These are phyloP conservation scores for Botrytis medusae DNA, from an alignment of 2,329 filamentous ascomycete genomes.

Conservation along the genomic window DNA sequence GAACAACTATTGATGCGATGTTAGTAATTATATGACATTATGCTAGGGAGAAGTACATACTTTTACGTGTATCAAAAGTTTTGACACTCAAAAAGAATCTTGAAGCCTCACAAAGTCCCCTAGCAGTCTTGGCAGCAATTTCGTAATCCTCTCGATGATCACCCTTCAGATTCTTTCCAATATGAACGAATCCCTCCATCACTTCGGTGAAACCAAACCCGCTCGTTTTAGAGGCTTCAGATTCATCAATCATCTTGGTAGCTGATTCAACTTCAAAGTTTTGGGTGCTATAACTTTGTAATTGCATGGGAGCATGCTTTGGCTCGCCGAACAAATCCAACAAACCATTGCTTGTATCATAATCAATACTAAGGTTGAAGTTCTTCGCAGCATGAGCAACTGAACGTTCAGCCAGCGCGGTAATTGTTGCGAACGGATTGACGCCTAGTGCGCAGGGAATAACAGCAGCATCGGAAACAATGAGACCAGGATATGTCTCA, in stretches of 20 bases:
- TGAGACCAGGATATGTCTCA: conserved; percentile 56
- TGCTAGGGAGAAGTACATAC: conserved; percentile 29
- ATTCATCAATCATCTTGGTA: conserved; percentile 41
- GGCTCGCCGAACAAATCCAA: conserved; percentile 58
- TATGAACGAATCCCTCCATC: conserved; percentile 62
- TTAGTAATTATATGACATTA: not conserved
- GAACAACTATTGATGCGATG: conserved; percentile 40
- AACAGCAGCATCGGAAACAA: conserved; percentile 61
- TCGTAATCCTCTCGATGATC: conserved; percentile 54
- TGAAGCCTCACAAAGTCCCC: conserved; percentile 55
- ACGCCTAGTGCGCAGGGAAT: conserved; percentile 63
- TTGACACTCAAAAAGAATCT: conserved; percentile 60
- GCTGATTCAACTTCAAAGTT: conserved; percentile 45
- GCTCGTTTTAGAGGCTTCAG: conserved; percentile 41
- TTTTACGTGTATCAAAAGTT: conserved; percentile 51
- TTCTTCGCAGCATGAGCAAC: conserved; percentile 52
- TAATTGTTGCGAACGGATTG: conserved; percentile 69
- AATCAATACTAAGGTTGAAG: conserved; percentile 45
- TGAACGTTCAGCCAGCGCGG: conserved; percentile 64
- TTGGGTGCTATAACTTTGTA: conserved; percentile 23
- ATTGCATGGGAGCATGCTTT: conserved; percentile 27
- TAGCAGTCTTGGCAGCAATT: conserved; percentile 52
- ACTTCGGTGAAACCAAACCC: conserved; percentile 64
- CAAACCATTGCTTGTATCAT: conserved; percentile 47
- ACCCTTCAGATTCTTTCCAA: conserved; percentile 43